A percentile compares a stretch with the other conserved stretches of the same genome.
Conservation (phyloP, 495 filamentous ascomycete genomes). For the Xylaria sp. region DNA sequence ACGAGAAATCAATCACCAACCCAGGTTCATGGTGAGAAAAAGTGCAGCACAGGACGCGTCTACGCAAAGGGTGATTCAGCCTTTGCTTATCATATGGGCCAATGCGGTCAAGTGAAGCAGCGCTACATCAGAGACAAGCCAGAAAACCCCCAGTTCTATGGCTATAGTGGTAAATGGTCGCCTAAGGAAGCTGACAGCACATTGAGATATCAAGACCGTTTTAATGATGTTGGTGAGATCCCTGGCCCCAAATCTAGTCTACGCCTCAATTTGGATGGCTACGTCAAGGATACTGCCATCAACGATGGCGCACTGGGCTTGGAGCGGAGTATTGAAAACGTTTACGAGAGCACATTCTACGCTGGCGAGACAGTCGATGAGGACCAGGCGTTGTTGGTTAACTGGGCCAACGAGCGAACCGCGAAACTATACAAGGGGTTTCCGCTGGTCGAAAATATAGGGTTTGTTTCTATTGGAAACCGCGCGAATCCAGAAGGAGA, state of each 20-base stretch:
- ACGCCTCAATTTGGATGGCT: not conserved
- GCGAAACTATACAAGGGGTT: slow-evolving; percentile 23
- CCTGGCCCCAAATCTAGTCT: slow-evolving; percentile 17
- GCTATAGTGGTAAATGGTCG: not conserved
- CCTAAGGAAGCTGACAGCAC: not conserved
- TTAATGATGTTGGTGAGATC: not conserved
- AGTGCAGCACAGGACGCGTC: not conserved
- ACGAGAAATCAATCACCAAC: not conserved
- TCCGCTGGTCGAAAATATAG: slow-evolving; percentile 29
- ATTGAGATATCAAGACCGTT: slow-evolving; percentile 18
- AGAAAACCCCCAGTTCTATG: slow-evolving; percentile 7
- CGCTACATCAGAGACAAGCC: slow-evolving; percentile 17
- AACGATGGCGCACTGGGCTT: not conserved
- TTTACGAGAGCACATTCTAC: not conserved
- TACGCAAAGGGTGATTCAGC: not conserved
- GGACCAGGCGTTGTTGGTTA: not conserved
- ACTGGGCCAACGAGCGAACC: not conserved
- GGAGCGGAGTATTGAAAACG: not conserved
- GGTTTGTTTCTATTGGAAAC: slow-evolving; percentile 20
- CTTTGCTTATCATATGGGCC: not conserved
- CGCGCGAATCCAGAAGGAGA: slow-evolving; percentile 8
- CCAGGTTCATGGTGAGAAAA: not conserved
- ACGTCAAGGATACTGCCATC: not conserved
- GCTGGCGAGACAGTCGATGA: slow-evolving; percentile 13
- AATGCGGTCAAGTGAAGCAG: not conserved